Evolutionary conservation across 1,284 basidiomycete genomes (phyloP).

Genomic region (Trichosporon sp.): DNA sequence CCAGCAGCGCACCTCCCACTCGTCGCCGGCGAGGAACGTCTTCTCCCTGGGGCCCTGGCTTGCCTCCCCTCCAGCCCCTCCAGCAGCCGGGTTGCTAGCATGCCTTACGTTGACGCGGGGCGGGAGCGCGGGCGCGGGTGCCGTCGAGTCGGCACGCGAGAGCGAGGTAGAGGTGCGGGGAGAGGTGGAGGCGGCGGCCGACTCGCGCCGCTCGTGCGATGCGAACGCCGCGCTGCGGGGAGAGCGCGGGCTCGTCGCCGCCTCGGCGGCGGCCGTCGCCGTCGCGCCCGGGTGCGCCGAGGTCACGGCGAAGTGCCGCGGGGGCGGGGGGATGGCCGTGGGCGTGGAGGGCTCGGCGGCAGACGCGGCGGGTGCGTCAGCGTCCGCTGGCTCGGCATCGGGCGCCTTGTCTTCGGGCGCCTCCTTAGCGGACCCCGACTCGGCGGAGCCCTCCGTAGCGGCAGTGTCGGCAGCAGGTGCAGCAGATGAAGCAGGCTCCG

Average conservation of each 20-base stretch:
- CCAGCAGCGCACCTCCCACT: conserved; percentile 89
- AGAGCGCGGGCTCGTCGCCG: background rate
- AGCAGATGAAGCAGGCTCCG: background rate
- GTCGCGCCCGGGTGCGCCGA: conserved; percentile 1
- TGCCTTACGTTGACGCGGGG: background rate
- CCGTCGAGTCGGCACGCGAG: conserved; percentile 10
- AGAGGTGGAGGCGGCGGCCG: background rate
- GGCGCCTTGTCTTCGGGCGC: background rate
- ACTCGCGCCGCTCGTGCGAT: background rate
- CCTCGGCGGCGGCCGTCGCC: background rate
- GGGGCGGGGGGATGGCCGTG: background rate
- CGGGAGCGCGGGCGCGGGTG: background rate
- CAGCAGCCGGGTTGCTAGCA: background rate
- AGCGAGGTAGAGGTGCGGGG: background rate
- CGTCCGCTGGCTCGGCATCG: background rate
- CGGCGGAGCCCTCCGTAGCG: background rate
- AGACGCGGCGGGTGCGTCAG: background rate
- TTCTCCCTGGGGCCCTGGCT: conserved; percentile 20
- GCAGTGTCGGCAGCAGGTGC: background rate
- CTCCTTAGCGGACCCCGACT: background rate
- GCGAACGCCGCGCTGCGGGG: background rate
- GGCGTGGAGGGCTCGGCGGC: background rate
- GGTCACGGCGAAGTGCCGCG: background rate
- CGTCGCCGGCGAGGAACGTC: conserved; percentile 56
- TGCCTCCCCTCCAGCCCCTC: conserved; percentile 17